Percentiles rank a stretch among this genome's conserved stretches.
Evolutionary conservation across 495 filamentous ascomycete genomes (phyloP).

Genomic region (Penicillium robsamsonii): DNA sequence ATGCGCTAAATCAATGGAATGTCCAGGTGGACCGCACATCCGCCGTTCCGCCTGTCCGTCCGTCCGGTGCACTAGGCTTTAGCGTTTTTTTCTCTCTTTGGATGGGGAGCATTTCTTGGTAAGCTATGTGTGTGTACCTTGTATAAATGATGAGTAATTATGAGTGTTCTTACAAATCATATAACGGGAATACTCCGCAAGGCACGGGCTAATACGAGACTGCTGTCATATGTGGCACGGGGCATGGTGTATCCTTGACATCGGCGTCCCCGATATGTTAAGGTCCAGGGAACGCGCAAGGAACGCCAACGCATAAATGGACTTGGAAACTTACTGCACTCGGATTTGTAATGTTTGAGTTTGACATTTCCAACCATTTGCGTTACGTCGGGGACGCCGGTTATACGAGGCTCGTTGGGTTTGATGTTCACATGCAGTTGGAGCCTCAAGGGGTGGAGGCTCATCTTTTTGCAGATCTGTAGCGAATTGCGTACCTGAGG

Average conservation of each 20-base stretch:
- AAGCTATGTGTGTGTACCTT: too few relatives aligned
- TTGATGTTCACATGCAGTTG: background rate
- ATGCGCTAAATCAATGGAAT: background rate
- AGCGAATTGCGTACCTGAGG: background rate
- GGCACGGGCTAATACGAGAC: slow-evolving; percentile 8
- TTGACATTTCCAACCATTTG: background rate
- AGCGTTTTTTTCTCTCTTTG: background rate
- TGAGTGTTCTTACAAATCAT: background rate
- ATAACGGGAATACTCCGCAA: too few relatives aligned
- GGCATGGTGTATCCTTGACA: background rate
- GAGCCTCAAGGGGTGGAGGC: background rate
- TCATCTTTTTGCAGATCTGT: background rate
- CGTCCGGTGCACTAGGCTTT: background rate
- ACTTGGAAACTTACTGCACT: background rate
- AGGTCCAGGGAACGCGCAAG: background rate
- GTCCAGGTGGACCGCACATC: background rate
- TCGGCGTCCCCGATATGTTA: slow-evolving; percentile 5
- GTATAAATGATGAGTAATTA: background rate
- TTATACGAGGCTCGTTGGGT: background rate
- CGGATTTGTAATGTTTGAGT: background rate
- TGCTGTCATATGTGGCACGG: slow-evolving; percentile 1
- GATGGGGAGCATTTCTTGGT: background rate
- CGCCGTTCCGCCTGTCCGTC: slow-evolving; percentile 11
- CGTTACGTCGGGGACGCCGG: background rate
- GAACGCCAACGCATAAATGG: background rate